These are phyloP conservation scores for Exsudoporus floridanus DNA, from an alignment of 1,284 basidiomycete genomes.

Conservation along the genomic window DNA sequence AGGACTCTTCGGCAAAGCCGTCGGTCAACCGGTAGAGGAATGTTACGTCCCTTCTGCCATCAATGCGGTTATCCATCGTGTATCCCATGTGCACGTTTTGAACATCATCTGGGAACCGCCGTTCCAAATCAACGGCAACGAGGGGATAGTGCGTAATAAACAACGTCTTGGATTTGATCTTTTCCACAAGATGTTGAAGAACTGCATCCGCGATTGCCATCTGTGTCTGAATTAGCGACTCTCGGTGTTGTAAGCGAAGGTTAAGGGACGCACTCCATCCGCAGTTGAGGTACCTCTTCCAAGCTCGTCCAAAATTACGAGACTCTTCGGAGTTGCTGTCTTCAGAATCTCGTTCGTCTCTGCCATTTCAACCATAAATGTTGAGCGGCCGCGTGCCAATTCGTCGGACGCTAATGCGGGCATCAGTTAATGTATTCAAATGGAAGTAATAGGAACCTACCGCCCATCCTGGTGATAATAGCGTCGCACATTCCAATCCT, in stretches of 20 bases:
- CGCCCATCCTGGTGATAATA: conserved; percentile 85
- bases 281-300: conserved; percentile 83
- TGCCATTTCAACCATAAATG: conserved; percentile 94
- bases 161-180: conserved; percentile 74
- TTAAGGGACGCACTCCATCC: conserved; percentile 62
- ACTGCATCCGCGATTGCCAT: conserved; percentile 84
- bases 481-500: conserved; percentile 79
- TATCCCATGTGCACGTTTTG: conserved; percentile 89
- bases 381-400: conserved; percentile 79
- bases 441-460: conserved; percentile 36
- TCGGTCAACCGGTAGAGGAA: conserved; percentile 78
- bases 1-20: conserved; percentile 78
- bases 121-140: conserved; percentile 58
- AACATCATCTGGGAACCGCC: conserved; percentile 55
- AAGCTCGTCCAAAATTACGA: conserved; percentile 88
- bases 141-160: conserved; percentile 94
- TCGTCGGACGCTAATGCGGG: conserved; percentile 74
- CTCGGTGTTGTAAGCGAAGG: neutral
- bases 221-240: conserved; percentile 39
- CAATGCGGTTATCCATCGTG: conserved; percentile 58
- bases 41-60: conserved; percentile 75
- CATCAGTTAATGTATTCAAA: conserved; percentile 8
- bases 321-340: conserved; percentile 65
- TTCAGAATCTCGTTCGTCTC: conserved; percentile 91
- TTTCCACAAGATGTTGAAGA: conserved; percentile 68